Evolutionary conservation across 139 green algal species (phyloP).

Genomic region (Chlorella vulgaris): DNA sequence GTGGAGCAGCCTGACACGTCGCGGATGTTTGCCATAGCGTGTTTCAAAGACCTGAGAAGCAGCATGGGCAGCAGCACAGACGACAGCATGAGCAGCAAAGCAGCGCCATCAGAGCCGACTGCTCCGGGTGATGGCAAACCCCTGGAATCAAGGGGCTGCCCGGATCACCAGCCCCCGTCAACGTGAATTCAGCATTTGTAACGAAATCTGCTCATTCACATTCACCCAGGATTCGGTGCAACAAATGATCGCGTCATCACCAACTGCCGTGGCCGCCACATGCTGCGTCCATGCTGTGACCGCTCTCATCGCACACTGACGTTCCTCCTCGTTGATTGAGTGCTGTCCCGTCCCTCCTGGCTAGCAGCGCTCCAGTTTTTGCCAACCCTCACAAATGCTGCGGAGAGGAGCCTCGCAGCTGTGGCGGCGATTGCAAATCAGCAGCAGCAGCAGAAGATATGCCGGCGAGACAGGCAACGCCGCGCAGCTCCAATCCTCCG

Average conservation of each 20-base stretch:
- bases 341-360: neutral
- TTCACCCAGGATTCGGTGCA: no score
- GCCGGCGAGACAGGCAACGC: neutral
- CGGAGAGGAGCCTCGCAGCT: neutral
- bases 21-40: neutral
- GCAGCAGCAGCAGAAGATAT: no score
- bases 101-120: no score
- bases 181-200: no score
- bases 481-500: neutral
- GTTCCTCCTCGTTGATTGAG: neutral
- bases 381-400: neutral
- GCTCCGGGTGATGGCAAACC: no score
- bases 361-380: neutral
- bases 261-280: no score
- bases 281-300: no score
- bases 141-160: neutral
- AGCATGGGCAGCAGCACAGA: neutral
- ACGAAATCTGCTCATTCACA: no score
- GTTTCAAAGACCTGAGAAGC: neutral
- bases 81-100: neutral
- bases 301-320: no score
- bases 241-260: no score
- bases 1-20: neutral
- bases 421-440: neutral
- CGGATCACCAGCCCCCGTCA: neutral